Evolutionary conservation across 768 basidiomycete genomes (phyloP).

Genomic region (Leccinum truebloodii): DNA sequence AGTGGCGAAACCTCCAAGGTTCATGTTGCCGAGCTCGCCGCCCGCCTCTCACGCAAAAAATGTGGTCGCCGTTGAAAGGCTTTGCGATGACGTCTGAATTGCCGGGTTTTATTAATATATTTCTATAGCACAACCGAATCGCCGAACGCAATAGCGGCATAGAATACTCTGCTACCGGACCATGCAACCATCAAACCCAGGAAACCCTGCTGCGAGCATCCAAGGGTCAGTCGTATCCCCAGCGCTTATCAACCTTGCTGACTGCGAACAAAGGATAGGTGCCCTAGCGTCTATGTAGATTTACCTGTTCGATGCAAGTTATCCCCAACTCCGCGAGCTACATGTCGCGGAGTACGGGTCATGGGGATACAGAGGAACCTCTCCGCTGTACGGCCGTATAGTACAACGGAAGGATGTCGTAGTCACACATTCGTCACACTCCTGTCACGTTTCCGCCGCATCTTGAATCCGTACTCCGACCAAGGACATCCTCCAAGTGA

Average conservation of each 20-base stretch:
- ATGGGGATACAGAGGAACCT: neutral
- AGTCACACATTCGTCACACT: neutral
- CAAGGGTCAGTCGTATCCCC: neutral
- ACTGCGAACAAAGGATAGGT: neutral
- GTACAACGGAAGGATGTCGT: neutral
- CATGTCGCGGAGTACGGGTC: constrained; percentile 26
- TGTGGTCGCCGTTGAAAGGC: neutral
- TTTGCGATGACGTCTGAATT: neutral
- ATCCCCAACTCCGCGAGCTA: constrained; percentile 28
- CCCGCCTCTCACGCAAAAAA: constrained; percentile 7
- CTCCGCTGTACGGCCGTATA: neutral
- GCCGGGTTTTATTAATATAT: neutral
- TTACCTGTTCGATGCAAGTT: neutral
- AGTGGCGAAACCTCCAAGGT: neutral
- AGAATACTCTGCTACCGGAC: neutral
- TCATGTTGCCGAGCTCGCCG: neutral
- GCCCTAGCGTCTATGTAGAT: neutral
- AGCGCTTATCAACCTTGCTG: neutral
- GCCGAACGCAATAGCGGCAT: neutral
- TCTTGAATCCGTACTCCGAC: neutral
- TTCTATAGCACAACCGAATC: neutral
- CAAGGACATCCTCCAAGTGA: no score
- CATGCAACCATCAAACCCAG: neutral
- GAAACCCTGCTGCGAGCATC: neutral
- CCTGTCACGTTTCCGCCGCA: neutral